phyloP scores from a whole-genome alignment of 2,329 filamentous ascomycete genomes.

The Apiospora arundinis region DNA sequence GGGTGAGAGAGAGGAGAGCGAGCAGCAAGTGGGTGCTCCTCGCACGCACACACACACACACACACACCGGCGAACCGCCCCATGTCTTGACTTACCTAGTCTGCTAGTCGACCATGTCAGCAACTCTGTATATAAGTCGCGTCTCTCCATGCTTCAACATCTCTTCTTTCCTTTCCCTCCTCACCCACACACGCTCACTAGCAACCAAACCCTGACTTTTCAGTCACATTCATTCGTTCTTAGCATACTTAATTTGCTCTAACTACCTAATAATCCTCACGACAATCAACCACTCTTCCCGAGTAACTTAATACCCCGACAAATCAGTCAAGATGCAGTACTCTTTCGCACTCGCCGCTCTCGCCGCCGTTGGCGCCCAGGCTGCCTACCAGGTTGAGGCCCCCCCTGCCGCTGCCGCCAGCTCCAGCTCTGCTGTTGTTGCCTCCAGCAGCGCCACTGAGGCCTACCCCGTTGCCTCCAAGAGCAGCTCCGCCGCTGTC shows the following conservation, averaged over 20 bases:
- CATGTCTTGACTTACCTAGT: constrained; percentile 16
- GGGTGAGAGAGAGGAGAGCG: background rate
- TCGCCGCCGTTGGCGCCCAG: constrained; percentile 52
- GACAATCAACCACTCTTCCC: constrained; percentile 38
- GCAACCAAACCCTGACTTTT: constrained; percentile 55
- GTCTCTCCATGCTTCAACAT: constrained; percentile 47
- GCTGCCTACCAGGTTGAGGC: constrained; percentile 33
- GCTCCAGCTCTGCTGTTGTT: constrained; percentile 13
- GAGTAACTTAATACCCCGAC: constrained; percentile 48
- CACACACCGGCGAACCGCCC: background rate
- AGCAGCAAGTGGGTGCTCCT: background rate
- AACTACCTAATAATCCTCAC: constrained; percentile 40
- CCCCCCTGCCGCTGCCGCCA: constrained; percentile 9
- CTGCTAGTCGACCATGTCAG: constrained; percentile 1
- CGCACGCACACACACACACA: too few species aligned
- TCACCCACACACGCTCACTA: constrained; percentile 59
- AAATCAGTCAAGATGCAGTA: constrained; percentile 70
- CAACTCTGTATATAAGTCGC: constrained; percentile 55
- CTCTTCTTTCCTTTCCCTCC: constrained; percentile 44
- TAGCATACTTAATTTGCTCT: constrained; percentile 39
- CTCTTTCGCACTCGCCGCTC: constrained; percentile 60
- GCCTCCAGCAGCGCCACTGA: constrained; percentile 28
- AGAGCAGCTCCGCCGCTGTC: constrained; percentile 5
- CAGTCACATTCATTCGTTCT: constrained; percentile 66
- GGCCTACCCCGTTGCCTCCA: constrained; percentile 26